Evolutionary conservation across 2,329 filamentous ascomycete species (phyloP).

Genomic region (Moelleriella libera): DNA sequence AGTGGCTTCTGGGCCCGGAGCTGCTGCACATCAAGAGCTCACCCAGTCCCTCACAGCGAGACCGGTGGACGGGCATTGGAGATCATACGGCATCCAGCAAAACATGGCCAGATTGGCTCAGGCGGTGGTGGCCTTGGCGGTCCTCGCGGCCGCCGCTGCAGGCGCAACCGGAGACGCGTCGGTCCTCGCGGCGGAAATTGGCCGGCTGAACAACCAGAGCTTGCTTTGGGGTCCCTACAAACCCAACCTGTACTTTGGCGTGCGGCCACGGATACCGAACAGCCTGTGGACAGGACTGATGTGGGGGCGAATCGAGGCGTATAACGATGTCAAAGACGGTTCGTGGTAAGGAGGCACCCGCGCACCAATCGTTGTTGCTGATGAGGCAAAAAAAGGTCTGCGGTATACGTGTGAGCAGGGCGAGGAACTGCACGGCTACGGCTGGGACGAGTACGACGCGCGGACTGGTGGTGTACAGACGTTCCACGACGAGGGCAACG

Average conservation of each 20-base stretch:
- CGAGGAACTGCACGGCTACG: slow-evolving; percentile 87
- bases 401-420: slow-evolving; percentile 94
- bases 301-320: slow-evolving; percentile 80
- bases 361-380: not conserved
- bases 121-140: slow-evolving; percentile 11
- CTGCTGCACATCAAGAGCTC: no score
- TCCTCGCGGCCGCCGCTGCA: slow-evolving; percentile 12
- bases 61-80: no score
- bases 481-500: slow-evolving; percentile 81
- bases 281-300: slow-evolving; percentile 72
- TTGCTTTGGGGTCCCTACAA: slow-evolving; percentile 93
- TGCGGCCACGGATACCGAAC: slow-evolving; percentile 68
- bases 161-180: slow-evolving; percentile 17
- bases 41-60: no score
- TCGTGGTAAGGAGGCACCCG: not conserved
- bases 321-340: slow-evolving; percentile 62
- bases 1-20: no score
- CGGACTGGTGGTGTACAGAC: slow-evolving; percentile 76
- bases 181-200: slow-evolving; percentile 33
- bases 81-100: no score
- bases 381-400: slow-evolving; percentile 41
- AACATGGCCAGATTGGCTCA: no score
- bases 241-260: slow-evolving; percentile 87
- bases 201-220: slow-evolving; percentile 57
- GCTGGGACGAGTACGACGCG: slow-evolving; percentile 95